These are phyloP conservation scores for Ustanciosporium gigantosporum DNA, from an alignment of 1,284 basidiomycete species.

Conservation along the genomic window DNA sequence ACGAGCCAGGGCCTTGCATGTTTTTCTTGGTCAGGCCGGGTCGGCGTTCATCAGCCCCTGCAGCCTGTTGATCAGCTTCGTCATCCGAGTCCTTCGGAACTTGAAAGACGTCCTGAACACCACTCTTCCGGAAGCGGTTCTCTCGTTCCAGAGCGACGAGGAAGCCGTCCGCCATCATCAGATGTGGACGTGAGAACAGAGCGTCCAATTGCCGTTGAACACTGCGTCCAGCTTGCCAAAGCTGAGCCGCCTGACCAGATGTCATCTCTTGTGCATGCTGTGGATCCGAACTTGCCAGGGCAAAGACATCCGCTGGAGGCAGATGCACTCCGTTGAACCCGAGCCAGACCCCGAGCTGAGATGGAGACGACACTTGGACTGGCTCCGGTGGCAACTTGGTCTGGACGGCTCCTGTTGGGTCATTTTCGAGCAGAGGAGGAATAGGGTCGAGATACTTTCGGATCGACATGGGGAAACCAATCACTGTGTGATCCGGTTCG, in stretches of 20 bases:
- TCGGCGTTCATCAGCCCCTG: conserved; percentile 27
- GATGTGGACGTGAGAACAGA: conserved; percentile 24
- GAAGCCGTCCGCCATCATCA: conserved; percentile 34
- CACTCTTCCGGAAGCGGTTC: conserved; percentile 25
- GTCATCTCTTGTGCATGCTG: not conserved
- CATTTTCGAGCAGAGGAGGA: conserved; percentile 6
- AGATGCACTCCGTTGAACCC: conserved; percentile 24
- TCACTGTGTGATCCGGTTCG: conserved; percentile 17
- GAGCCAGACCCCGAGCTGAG: conserved; percentile 21
- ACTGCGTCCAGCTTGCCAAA: conserved; percentile 31
- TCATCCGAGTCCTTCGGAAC: conserved; percentile 3
- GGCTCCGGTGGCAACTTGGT: too few species aligned
- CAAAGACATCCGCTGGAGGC: conserved; percentile 26
- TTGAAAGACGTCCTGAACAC: conserved; percentile 32
- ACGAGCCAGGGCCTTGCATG: conserved; percentile 39
- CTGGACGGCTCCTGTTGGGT: not conserved
- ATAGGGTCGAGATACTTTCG: conserved; percentile 14
- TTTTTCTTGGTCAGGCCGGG: conserved; percentile 37
- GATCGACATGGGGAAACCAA: conserved; percentile 34
- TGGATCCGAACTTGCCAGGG: conserved; percentile 4
- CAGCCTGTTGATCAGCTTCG: not conserved
- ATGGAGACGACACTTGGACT: conserved; percentile 13
- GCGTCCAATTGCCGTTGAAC: conserved; percentile 30
- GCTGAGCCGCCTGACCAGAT: conserved; percentile 10
- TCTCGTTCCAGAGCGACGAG: conserved; percentile 27